A percentile compares a stretch with the other conserved stretches of the same genome.
Evolutionary conservation across 495 filamentous ascomycete species (phyloP).

Genomic region (Penicillium malachiteum): DNA sequence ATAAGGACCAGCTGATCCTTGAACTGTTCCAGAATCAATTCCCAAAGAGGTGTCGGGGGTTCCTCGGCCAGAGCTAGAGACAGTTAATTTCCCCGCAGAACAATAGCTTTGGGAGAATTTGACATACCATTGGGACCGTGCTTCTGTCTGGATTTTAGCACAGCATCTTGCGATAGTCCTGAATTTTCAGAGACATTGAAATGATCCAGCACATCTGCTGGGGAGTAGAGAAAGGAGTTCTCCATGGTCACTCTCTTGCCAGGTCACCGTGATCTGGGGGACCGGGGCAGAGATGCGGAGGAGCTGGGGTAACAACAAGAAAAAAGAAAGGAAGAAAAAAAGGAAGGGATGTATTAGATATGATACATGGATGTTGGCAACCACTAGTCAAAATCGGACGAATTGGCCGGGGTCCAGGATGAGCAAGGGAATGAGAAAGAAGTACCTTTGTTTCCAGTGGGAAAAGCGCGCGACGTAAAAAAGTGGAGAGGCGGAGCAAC

Average conservation of each 20-base stretch:
- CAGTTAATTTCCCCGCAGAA: slow-evolving; percentile 4
- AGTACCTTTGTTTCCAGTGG: background rate
- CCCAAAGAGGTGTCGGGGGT: slow-evolving; percentile 94
- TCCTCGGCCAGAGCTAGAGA: slow-evolving; percentile 85
- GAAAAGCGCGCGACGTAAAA: slow-evolving; percentile 3
- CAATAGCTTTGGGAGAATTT: background rate
- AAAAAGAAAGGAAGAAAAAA: slow-evolving; percentile 18
- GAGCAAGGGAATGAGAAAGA: slow-evolving; percentile 10
- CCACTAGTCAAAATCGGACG: slow-evolving; percentile 10
- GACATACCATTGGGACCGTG: slow-evolving; percentile 83
- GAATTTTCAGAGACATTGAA: slow-evolving; percentile 65
- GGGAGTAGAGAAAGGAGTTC: slow-evolving; percentile 68
- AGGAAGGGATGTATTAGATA: slow-evolving; percentile 8
- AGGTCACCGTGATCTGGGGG: slow-evolving; percentile 7
- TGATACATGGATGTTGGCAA: slow-evolving; percentile 17
- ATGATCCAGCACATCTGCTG: slow-evolving; percentile 65
- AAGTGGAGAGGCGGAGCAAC: slow-evolving; percentile 25
- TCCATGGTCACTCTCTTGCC: slow-evolving; percentile 60
- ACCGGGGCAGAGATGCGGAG: slow-evolving; percentile 15
- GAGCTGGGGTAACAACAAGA: slow-evolving; percentile 15
- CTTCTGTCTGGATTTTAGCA: slow-evolving; percentile 59
- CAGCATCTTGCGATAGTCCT: slow-evolving; percentile 71
- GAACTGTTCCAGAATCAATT: slow-evolving; percentile 96
- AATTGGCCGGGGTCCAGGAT: background rate
- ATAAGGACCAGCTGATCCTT: slow-evolving; percentile 99